Base-by-base conservation (phyloP, 495 filamentous ascomycete species). In the Cairneyella variabilis region DNA sequence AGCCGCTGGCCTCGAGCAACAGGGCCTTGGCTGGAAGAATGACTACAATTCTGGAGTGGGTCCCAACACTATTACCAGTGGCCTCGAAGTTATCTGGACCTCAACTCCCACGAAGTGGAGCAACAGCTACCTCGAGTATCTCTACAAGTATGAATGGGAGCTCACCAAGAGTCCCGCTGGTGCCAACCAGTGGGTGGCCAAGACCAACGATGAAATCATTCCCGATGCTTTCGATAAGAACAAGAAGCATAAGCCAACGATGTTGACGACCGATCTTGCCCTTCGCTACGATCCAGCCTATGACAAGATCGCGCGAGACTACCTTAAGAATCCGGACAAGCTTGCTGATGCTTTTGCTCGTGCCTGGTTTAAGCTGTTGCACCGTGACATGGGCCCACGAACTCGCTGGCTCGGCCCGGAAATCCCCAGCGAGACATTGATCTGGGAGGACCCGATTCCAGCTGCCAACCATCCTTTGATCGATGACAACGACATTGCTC, bases 91-190 rank as follows among this genome's bases (percentile, higher is more conserved):
- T 14, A 88, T 69, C 65, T 89, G 85, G 85, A 86, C 84, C 63
- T 78, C 72, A 60, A 83, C 80, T 2, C 85, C 85, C 1, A 81
- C 77, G 60, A 76, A 83, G 69, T 89, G 81, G 81, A 83, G 74
- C 75, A 78, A 79, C 71, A 56, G 75, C 51, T 89, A 74, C 69
- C 71, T 89, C 48, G 79, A 87, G 60, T 88, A 88, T 65, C 76
- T 89, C 10, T 87, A 83, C 79, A 78, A 81, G 68, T 88, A 70
- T 61, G 84, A 89, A n/a, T 89, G 85, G 85, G 84, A 87, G 71
- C 71, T 82, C 26, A 81, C 76, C 64, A 87, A 86, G 82, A 81
- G 76, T 62, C 85, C 85, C 9, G 84, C 79, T 48, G 85, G 85
- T 58, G 85, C 84, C 51, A 78, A 86, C 71, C 85, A 89, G 68